Evolutionary conservation across 768 basidiomycete species (phyloP), one percentile per base, ranked within the genome.

Genomic region (Suillus subalutaceus): DNA sequence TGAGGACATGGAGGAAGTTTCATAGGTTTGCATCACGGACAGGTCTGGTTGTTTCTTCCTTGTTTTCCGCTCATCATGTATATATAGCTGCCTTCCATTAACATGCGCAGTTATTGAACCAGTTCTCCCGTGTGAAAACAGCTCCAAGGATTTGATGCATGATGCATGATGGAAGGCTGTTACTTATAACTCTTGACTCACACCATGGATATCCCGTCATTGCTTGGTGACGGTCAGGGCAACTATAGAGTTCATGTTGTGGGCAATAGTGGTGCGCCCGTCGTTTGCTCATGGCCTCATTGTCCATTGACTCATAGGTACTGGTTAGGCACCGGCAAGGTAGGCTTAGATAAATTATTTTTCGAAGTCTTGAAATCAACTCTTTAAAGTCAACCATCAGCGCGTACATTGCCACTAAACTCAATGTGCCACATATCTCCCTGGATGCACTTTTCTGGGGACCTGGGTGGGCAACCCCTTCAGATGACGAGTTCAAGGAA

Each of bases 1-100:
- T 23, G 86, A 86, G 3, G 85, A 85, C 63, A 91, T 91, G 89
- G 90, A 91, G 73, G 89, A 91, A 70, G 83, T 90, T 26, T 88
- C 88, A 69, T 89, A 71, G 79, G 38, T 53, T 65, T 70, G 69
- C 48, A 61, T 52, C 50, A 63, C 53, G 63, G 53, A 63, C 46
- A 58, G 64, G 16, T 62, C 20, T 65, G 23, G 4, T 48, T 52
- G 32, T 10, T 62, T 62, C 20, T 26, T 41, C 30, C 10, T 18
- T 26, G 41, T 15, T 58, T 46, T 46, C 48, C 44, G 41, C 48
- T 43, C 68, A 1, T 68, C 71, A 9, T 64, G 63, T 64, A 60
- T 32, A 40, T 37, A 56, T 10, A 56, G 35, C 32, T 56, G 57
- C n/a, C 38, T 58, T 35, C 57, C 37, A 23, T 23, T 35, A 9